Evolutionary conservation across 1,139 yeast genomes (phyloP).

Genomic region (Pichia sp.): DNA sequence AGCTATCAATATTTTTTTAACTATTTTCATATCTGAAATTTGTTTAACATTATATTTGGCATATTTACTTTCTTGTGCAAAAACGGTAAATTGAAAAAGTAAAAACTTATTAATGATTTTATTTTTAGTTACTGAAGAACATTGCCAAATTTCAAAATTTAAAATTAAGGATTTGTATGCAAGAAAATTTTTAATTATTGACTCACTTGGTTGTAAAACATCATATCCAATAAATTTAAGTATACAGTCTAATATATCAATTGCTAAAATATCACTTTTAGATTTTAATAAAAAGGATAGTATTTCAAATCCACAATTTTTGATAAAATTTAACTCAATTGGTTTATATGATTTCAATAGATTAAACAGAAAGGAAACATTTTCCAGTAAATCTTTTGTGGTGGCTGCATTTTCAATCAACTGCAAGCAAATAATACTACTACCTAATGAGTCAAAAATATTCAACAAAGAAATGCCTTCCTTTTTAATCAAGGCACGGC

Average conservation of each 20-base stretch:
- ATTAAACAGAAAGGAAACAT: slow-evolving; percentile 31
- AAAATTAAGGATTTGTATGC: slow-evolving; percentile 42
- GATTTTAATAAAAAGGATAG: slow-evolving; percentile 35
- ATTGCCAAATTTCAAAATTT: slow-evolving; percentile 48
- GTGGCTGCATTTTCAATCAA: slow-evolving; percentile 31
- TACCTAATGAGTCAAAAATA: slow-evolving; percentile 35
- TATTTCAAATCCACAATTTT: slow-evolving; percentile 37
- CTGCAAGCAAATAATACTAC: slow-evolving; percentile 30
- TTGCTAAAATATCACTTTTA: slow-evolving; percentile 29
- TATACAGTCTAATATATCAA: slow-evolving; percentile 35
- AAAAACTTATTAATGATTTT: slow-evolving; percentile 43
- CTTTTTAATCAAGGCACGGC: slow-evolving; percentile 10
- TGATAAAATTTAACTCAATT: slow-evolving; percentile 34
- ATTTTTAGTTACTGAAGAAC: slow-evolving; percentile 5
- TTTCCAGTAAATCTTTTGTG: slow-evolving; percentile 20
- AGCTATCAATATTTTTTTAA: slow-evolving; percentile 49
- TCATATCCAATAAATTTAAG: slow-evolving; percentile 43
- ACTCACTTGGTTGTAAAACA: slow-evolving; percentile 34
- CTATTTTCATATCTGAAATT: slow-evolving; percentile 46
- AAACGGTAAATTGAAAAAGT: slow-evolving; percentile 49
- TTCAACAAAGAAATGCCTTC: slow-evolving; percentile 24
- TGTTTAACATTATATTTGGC: slow-evolving; percentile 44
- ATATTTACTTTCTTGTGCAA: slow-evolving; percentile 47
- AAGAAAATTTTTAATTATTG: slow-evolving; percentile 37
- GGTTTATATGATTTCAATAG: slow-evolving; percentile 26